Evolutionary conservation across 129 eudicot species (phyloP).

Genomic region (Sambucus nigra): DNA sequence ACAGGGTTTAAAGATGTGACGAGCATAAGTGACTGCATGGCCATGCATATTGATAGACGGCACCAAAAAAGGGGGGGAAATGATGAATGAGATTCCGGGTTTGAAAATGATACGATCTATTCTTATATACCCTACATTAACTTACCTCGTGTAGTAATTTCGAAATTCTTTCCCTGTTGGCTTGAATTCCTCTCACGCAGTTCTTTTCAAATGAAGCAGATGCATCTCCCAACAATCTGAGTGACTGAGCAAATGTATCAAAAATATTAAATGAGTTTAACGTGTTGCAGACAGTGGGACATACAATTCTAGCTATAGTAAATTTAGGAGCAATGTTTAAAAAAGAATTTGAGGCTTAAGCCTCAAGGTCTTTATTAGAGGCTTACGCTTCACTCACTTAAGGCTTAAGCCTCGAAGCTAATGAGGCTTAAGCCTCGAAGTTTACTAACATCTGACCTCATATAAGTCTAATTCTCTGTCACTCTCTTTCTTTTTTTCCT

Average conservation of each 20-base stretch:
- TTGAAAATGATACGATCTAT: neutral
- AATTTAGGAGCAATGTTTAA: too few species aligned
- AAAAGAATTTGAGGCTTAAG: too few species aligned
- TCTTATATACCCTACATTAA: neutral
- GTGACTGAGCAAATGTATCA: slow-evolving; percentile 43
- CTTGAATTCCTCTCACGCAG: slow-evolving; percentile 91
- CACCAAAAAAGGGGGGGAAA: neutral
- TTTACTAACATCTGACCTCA: too few species aligned
- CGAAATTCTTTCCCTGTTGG: slow-evolving; percentile 72
- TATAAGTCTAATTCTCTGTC: too few species aligned
- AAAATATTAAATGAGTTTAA: slow-evolving; percentile 1
- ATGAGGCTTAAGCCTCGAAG: too few species aligned
- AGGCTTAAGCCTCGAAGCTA: too few species aligned
- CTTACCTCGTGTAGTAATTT: slow-evolving; percentile 82
- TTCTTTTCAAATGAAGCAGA: slow-evolving; percentile 94
- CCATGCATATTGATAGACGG: neutral
- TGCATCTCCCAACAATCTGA: slow-evolving; percentile 88
- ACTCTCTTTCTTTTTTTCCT: too few species aligned
- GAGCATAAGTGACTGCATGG: slow-evolving; percentile 97
- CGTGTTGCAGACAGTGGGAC: neutral
- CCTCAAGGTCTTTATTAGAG: too few species aligned
- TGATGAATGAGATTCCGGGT: slow-evolving; percentile 11
- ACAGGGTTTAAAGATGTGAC: slow-evolving; percentile 96
- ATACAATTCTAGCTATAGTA: neutral
- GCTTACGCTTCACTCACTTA: too few species aligned